Evolutionary conservation across 148 eudicot genomes (phyloP), one percentile per base, ranked within the genome.

Genomic region (Chenopodium berlandieri): DNA sequence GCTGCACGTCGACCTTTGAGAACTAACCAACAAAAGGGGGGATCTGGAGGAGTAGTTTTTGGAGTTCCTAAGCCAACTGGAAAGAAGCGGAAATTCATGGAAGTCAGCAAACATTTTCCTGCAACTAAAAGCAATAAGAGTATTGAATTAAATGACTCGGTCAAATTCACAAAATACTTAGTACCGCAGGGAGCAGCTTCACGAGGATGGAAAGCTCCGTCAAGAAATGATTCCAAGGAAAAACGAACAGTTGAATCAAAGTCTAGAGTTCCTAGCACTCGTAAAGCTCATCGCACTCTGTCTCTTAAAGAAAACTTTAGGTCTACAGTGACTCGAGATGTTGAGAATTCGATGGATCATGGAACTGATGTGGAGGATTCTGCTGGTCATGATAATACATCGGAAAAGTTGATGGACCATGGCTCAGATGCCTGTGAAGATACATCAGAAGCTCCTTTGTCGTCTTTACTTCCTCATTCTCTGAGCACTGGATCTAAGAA

Each of bases 61-160:
- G 99, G 99, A 66, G 90, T 96, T 69, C 99, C 99, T 31, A 94
- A 89, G 84, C 99, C 99, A 20, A 78, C 87, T 30, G 99, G 98
- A 48, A 96, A 94, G 90, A 96, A 86, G 75, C 88, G 89, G 72
- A 96, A 94, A 78, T 94, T 94, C 75, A 92, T 94, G 97, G 95
- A 96, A 78, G 99, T 96, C 13, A 94, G 99, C 90, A 94, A 91
- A 85, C 99, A 96, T 80, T 91, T 85, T 75, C 87, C 89, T 85
- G 85, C 95, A 71, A 94, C 90, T 71, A 78, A 78, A 67, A 87
- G 81, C 84, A 85, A 75, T 62, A 95, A 89, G 79, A 84, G 74
- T 37, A 85, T 78, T 75, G 87, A 88, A 79, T 60, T 85, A 37
- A 80, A 80, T 83, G 91, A 90, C 75, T 79, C 94, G 4, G 85